A percentile compares a stretch with the other conserved stretches of the same genome.
Evolutionary conservation across 2,329 filamentous ascomycete species (phyloP).

Genomic region (Trichoderma pleuroti): DNA sequence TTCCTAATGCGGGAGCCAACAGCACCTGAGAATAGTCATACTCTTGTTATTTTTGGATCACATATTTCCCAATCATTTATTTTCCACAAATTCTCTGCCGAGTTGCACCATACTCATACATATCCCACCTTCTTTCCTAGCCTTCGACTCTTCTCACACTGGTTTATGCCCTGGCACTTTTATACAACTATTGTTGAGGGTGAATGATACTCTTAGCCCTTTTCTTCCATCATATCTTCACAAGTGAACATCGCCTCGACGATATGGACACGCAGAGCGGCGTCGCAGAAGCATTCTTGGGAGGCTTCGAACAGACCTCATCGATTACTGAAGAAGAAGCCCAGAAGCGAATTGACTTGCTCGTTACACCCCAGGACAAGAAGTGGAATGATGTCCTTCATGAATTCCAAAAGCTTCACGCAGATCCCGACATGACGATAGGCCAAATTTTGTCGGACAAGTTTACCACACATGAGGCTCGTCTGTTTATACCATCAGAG

Average conservation of each 20-base stretch:
- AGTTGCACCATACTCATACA: not conserved
- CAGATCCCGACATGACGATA: conserved; percentile 25
- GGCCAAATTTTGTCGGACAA: conserved; percentile 31
- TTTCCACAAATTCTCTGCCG: not conserved
- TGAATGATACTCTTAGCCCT: not conserved
- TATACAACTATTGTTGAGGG: not conserved
- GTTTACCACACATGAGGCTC: conserved; percentile 36
- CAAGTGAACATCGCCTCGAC: not conserved
- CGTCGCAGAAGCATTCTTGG: not conserved
- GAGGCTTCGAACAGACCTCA: not conserved
- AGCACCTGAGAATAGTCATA: not conserved
- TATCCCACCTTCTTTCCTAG: not conserved
- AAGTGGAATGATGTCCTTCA: conserved; percentile 28
- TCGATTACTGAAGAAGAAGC: not conserved
- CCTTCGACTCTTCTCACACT: not conserved
- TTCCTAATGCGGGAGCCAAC: not conserved
- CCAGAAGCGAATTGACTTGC: conserved; percentile 22
- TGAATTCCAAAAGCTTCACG: conserved; percentile 31
- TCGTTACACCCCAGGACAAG: conserved; percentile 25
- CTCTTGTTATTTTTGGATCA: not conserved
- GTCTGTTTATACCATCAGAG: conserved; percentile 30
- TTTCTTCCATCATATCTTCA: not conserved
- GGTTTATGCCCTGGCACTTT: not conserved
- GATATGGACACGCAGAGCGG: not conserved
- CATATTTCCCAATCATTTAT: not conserved